Evolutionary conservation across 805 yeast species (phyloP), one percentile per base, ranked within the genome.

Genomic region (Cyberlindnera maclurae): DNA sequence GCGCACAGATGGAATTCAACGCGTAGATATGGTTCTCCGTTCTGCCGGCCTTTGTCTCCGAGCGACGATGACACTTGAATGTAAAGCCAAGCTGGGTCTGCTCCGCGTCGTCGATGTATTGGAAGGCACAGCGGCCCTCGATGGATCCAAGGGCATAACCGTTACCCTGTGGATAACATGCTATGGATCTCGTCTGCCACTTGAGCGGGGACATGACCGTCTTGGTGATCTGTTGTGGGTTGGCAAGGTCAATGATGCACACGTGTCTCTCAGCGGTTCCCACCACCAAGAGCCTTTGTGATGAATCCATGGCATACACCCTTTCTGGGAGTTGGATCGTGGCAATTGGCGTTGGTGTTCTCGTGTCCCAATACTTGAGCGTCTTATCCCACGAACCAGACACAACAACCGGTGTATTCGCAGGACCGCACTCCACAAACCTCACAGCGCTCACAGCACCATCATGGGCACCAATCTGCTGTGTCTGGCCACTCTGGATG

Each of bases 321-420:
- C 96, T 69, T 49, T 93, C 97, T 0, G 97, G 96, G 58, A 93
- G 66, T 52, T 75, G 74, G 30, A 93, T 65, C 3, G 95, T 83
- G 15, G 88, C 75, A 15, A 90, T 73, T 13, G 97, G 93, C 51
- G 75, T 80, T 33, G 81, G 83, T 48, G 79, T 79, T 55, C 97
- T 79, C 64, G 84, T 70, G 63, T 93, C 97, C 98, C 98, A 90
- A 62, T 93, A 93, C 58, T 77, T 79, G 46, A 93, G 64, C 1
- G 97, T 87, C 63, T 87, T 88, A 63, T 93, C 98, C 97, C 97
- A 93, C 6, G 96, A 86, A 7, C 95, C 96, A 32, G 89, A 77
- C 3, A 88, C 97, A 20, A 90, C 77, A 47, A 85, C 85, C 22
- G 65, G 69, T 1, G 87, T 75, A 51, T 83, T 84, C 8, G 79